Evolutionary conservation across 108 stramenopile genomes (phyloP).

Genomic region (Skeletonema potamos): DNA sequence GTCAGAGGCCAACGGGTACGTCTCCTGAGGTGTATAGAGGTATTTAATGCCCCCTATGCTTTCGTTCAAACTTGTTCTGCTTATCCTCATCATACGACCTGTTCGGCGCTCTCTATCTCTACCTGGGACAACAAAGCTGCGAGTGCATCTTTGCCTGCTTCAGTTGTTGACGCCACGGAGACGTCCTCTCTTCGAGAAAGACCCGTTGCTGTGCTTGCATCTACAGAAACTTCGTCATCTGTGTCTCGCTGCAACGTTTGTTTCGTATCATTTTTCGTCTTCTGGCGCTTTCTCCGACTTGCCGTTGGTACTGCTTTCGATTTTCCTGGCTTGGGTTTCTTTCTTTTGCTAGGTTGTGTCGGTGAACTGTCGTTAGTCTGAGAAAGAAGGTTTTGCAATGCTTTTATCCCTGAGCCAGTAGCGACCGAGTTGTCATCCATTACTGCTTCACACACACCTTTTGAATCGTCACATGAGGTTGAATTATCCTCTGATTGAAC

Average conservation of each 20-base stretch:
- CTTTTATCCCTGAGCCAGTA: conserved; percentile 23
- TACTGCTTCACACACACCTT: neutral
- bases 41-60: too few relatives aligned
- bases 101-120: too few relatives aligned
- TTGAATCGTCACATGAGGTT: neutral
- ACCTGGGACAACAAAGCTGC: neutral
- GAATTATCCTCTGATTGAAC: conserved; percentile 11
- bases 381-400: conserved; percentile 12
- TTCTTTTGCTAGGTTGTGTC: neutral
- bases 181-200: neutral
- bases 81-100: too few relatives aligned
- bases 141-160: neutral
- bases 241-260: too few relatives aligned
- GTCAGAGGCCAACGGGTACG: too few relatives aligned
- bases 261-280: neutral
- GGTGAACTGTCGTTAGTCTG: neutral
- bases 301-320: neutral
- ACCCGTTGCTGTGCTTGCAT: neutral
- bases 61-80: too few relatives aligned
- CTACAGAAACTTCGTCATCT: too few relatives aligned
- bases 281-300: neutral
- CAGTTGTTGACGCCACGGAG: neutral
- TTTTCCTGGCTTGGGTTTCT: neutral
- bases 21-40: too few relatives aligned
- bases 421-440: conserved; percentile 9